These are phyloP conservation scores for Kwoniella dendrophila DNA, from an alignment of 768 basidiomycete genomes.

Conservation along the genomic window DNA sequence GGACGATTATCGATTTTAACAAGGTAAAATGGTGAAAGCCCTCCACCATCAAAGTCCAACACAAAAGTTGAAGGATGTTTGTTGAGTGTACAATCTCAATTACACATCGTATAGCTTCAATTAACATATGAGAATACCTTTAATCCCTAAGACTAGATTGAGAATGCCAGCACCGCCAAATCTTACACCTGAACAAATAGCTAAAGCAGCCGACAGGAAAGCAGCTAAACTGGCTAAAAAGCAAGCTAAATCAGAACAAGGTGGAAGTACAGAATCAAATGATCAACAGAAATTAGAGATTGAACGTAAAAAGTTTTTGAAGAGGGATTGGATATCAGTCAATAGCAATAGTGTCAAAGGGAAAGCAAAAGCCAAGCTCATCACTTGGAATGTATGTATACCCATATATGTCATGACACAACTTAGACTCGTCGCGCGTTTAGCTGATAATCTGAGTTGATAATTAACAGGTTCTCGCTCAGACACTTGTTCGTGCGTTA, in stretches of 20 bases:
- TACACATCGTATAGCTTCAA: background rate
- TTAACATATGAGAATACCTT: background rate
- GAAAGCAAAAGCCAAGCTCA: conserved; percentile 30
- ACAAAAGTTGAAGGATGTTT: too few species aligned
- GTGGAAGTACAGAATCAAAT: conserved; percentile 3
- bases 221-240: conserved; percentile 50
- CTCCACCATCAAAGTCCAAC: background rate
- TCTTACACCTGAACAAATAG: conserved; percentile 42
- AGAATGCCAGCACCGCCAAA: conserved; percentile 19
- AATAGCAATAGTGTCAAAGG: background rate
- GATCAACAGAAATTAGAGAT: conserved; percentile 26
- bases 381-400: conserved; percentile 53
- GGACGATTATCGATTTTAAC: too few species aligned
- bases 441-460: conserved; percentile 5
- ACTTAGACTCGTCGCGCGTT: too few species aligned
- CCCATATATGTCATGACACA: too few species aligned
- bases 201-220: conserved; percentile 35
- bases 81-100: background rate
- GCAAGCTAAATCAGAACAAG: conserved; percentile 4
- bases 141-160: background rate
- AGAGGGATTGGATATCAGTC: conserved; percentile 42
- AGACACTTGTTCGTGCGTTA: conserved; percentile 51
- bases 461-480: conserved; percentile 45
- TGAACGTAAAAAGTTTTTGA: conserved; percentile 32
- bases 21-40: background rate